Evolutionary conservation across 257 asterid species (phyloP).

Genomic region (Cruciata laevipes): DNA sequence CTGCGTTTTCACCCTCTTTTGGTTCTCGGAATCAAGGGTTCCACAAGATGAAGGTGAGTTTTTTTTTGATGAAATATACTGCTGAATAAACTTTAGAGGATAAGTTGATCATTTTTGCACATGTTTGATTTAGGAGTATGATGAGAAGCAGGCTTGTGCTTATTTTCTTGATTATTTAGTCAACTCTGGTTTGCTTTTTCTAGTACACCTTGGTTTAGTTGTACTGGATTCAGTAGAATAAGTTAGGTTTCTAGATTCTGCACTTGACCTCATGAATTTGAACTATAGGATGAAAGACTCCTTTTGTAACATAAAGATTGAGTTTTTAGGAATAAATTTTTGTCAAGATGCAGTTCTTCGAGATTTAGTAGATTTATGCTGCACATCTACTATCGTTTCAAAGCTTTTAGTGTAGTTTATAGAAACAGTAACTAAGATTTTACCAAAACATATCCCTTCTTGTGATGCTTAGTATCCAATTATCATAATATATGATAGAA

Average conservation of each 20-base stretch:
- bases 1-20: constrained; percentile 15
- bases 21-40: constrained; percentile 18
- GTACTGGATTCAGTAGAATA: not conserved
- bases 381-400: not conserved
- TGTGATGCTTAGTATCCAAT: not conserved
- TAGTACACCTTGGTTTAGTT: not conserved
- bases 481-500: not conserved
- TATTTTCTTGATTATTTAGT: not conserved
- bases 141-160: constrained; percentile 1
- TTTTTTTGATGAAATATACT: not conserved
- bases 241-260: not conserved
- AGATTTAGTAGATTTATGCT: too few relatives aligned
- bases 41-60: constrained; percentile 29
- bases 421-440: not conserved
- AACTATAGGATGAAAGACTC: not conserved
- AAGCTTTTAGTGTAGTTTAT: not conserved
- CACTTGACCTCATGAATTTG: not conserved
- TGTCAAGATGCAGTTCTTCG: not conserved
- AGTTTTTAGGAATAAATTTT: not conserved
- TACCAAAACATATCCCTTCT: not conserved
- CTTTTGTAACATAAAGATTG: not conserved
- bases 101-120: not conserved
- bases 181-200: not conserved
- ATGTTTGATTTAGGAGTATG: not conserved
- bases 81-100: not conserved